Conservation (phyloP, 2,329 filamentous ascomycete genomes). For the Daldinia eschscholtzii region DNA sequence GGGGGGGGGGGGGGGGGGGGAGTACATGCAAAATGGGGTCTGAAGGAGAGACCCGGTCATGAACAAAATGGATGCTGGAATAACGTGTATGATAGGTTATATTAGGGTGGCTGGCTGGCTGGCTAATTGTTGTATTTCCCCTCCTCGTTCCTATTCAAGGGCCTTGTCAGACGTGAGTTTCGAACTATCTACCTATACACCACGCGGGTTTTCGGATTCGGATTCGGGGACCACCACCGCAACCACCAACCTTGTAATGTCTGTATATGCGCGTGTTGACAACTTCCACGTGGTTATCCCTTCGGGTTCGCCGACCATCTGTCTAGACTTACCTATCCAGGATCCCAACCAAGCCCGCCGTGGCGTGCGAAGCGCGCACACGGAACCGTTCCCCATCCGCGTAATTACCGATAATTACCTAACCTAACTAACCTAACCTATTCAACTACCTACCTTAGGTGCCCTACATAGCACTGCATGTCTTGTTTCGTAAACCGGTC, state of each 20-base stretch:
- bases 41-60: too few species aligned
- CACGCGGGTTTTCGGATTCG: not conserved
- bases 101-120: not conserved
- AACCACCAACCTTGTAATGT: too few species aligned
- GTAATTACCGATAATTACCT: too few species aligned
- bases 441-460: too few species aligned
- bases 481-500: not conserved
- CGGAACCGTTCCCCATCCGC: not conserved
- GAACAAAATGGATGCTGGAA: not conserved
- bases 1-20: too few species aligned
- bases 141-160: slow-evolving; percentile 26
- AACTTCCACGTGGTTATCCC: not conserved
- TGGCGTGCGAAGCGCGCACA: not conserved
- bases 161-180: not conserved
- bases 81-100: slow-evolving; percentile 9
- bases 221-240: too few species aligned
- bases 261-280: not conserved
- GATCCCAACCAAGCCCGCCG: not conserved
- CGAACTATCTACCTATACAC: not conserved
- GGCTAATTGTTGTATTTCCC: slow-evolving; percentile 26
- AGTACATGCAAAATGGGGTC: too few species aligned
- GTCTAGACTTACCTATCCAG: not conserved
- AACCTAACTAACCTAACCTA: too few species aligned
- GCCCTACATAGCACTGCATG: not conserved
- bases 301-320: not conserved